phyloP scores from a whole-genome alignment of 352 stramenopile species.

The Aphanomyces stellatus region DNA sequence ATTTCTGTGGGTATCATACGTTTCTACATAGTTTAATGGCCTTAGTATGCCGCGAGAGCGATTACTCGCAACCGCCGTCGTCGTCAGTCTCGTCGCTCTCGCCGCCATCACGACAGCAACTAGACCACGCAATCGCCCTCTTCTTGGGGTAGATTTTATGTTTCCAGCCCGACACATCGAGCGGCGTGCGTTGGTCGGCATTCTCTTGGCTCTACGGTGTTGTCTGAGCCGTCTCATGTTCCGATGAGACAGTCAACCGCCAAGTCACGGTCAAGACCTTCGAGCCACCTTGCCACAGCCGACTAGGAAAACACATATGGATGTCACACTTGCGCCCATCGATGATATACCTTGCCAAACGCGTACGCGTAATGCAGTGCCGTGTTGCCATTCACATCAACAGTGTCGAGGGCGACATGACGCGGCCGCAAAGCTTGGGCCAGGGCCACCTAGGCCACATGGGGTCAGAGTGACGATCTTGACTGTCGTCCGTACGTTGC shows the following conservation, averaged over 20 bases:
- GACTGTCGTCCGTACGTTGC: neutral
- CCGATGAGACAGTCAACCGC: neutral
- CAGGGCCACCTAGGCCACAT: neutral
- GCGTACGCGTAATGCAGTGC: conserved; percentile 1
- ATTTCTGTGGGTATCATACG: no score
- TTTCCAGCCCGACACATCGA: neutral
- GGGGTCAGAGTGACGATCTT: neutral
- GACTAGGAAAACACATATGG: neutral
- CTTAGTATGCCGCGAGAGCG: no score
- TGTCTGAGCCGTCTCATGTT: neutral
- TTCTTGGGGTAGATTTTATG: neutral
- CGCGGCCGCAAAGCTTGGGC: neutral
- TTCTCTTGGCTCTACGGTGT: neutral
- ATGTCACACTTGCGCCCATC: neutral
- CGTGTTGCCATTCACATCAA: neutral
- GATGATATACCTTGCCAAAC: neutral
- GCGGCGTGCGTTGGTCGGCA: neutral
- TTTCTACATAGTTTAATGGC: no score
- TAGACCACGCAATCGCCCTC: neutral
- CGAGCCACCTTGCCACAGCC: neutral
- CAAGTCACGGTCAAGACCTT: neutral
- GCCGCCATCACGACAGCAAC: no score
- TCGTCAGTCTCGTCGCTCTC: neutral
- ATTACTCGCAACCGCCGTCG: no score
- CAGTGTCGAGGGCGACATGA: neutral